Conservation (phyloP, 148 eudicot genomes). For the Linanthus parryae region DNA sequence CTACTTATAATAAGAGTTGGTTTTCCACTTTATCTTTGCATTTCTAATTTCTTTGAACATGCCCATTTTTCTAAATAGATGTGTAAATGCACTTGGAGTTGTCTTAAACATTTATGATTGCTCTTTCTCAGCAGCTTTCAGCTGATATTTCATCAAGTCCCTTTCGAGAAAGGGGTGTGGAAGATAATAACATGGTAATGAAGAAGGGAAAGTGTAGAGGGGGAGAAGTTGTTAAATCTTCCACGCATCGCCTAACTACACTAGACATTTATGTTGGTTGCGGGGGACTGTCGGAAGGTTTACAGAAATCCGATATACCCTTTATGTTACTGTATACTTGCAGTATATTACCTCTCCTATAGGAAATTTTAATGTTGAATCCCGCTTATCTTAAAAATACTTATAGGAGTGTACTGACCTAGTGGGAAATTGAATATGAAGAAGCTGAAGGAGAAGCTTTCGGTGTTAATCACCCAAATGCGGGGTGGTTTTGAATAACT, state of each 20-base stretch:
- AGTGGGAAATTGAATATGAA: constrained; percentile 99
- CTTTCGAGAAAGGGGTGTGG: constrained; percentile 23
- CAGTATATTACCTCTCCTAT: too few relatives aligned
- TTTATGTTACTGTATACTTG: too few relatives aligned
- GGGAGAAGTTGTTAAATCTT: constrained; percentile 25
- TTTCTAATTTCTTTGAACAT: too few relatives aligned
- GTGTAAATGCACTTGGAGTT: too few relatives aligned
- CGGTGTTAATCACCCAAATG: constrained; percentile 73
- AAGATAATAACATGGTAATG: constrained; percentile 30
- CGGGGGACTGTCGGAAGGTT: constrained; percentile 97
- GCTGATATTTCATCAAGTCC: constrained; percentile 41
- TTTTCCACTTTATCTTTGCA: too few relatives aligned
- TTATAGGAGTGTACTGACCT: constrained; percentile 75
- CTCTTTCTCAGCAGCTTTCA: constrained; percentile 78
- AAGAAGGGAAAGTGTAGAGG: too few relatives aligned
- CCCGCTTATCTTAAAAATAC: too few relatives aligned
- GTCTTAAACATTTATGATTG: too few relatives aligned
- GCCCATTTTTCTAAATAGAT: too few relatives aligned
- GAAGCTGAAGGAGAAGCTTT: constrained; percentile 98
- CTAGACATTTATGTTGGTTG: constrained; percentile 98
- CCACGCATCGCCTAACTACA: constrained; percentile 38
- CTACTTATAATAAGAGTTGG: too few relatives aligned
- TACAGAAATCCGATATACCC: constrained; percentile 68
- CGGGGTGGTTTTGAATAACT: constrained; percentile 68
- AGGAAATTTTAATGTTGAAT: too few relatives aligned